Evolutionary conservation across 306 rosid species (phyloP).

Genomic region (Lagenaria siceraria): DNA sequence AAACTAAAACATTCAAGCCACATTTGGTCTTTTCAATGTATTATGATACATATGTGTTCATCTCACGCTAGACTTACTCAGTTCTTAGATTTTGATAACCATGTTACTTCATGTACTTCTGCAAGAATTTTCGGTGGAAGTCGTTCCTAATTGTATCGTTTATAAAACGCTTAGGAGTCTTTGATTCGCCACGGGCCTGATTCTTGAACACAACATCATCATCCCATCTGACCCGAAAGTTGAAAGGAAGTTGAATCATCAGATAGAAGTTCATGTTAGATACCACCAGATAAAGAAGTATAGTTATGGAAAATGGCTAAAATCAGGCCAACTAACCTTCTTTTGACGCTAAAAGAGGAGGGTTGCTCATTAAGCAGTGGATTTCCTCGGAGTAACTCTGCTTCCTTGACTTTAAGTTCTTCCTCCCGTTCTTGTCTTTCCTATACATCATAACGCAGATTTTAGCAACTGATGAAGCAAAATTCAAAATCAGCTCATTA

Average conservation of each 20-base stretch:
- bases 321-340: slow-evolving; percentile 35
- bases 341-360: slow-evolving; percentile 61
- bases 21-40: background rate
- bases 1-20: background rate
- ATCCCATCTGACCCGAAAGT: slow-evolving; percentile 47
- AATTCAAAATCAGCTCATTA: background rate
- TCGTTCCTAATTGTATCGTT: slow-evolving; percentile 90
- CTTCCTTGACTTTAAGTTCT: slow-evolving; percentile 85
- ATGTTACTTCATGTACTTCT: slow-evolving; percentile 72
- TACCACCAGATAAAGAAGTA: background rate
- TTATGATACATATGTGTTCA: background rate
- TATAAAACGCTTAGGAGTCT: slow-evolving; percentile 76
- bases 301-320: background rate
- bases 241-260: background rate
- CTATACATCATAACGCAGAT: slow-evolving; percentile 25
- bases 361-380: slow-evolving; percentile 59
- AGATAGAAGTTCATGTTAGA: background rate
- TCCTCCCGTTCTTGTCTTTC: slow-evolving; percentile 61
- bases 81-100: background rate
- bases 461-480: background rate
- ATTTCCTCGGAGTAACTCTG: slow-evolving; percentile 73
- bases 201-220: slow-evolving; percentile 91
- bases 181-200: slow-evolving; percentile 87
- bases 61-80: background rate
- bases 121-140: slow-evolving; percentile 87